Base-by-base conservation (phyloP, 2,329 filamentous ascomycete species). In the Sphaerulina musiva region DNA sequence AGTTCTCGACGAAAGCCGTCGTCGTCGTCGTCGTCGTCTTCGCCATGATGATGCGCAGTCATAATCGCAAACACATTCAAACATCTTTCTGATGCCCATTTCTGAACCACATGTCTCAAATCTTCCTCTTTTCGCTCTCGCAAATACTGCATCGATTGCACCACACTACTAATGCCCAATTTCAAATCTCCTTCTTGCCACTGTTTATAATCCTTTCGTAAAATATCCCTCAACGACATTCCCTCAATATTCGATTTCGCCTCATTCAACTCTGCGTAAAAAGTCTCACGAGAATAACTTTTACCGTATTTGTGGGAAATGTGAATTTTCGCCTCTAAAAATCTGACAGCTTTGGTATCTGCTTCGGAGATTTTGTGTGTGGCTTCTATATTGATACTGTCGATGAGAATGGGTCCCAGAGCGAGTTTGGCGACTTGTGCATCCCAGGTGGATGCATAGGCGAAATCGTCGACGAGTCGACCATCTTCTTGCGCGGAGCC, bases 201-300 rank as follows among this genome's bases (percentile, higher is more conserved):
- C 66, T 87, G 78, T 73, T 95, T 95, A 72, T 91, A 95, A 71
- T 95, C 88, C 69, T 92, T 92, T 59, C 86, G 78, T 49, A 92
- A 70, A 39, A 91, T 78, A 62, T 91, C 87, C 20, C 78, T 73
- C 60, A 89, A 70, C 38, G 72, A 74, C 44, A 93, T 71, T 0
- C 66, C 62, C 2, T 78, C 80, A 48, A 93, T 77, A 60, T 89
- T 80, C 58, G 82, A 79, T 69, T 91, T 91, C 4, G 87, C 83
- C 4, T 70, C 70, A 1, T 76, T 74, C 26, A 91, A 77, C 52
- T 80, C 52, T 80, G 73, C 4, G 77, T 68, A 66, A 80, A 88
- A 68, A 84, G 88, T 3, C 57, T 66, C 68, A 6, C 80, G 74
- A 52, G 81, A 73, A 62, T 82, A 88, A 17, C 59, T 63, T 52